Conservation (phyloP, 768 basidiomycete species). For the Kwoniella mangroviensis region DNA sequence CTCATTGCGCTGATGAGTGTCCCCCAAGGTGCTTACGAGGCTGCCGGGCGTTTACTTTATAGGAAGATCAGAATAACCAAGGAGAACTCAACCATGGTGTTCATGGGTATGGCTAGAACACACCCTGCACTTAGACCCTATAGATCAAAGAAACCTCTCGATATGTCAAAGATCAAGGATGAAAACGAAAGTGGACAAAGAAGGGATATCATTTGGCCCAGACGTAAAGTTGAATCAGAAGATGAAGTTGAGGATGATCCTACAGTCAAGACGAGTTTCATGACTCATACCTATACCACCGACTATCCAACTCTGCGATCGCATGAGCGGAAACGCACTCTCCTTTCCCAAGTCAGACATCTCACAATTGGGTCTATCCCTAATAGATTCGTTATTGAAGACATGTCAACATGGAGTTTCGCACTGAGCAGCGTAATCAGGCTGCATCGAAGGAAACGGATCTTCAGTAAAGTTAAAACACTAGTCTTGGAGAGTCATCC, state of each 20-base stretch:
- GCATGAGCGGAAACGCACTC: background rate
- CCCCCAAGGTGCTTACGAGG: background rate
- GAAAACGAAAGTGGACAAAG: background rate
- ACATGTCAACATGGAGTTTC: too few species aligned
- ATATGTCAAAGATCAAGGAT: background rate
- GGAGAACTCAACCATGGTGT: slow-evolving; percentile 4
- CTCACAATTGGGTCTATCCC: background rate
- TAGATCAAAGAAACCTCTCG: too few species aligned
- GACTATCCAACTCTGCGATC: background rate
- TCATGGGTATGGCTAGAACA: background rate
- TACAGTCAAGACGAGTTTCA: too few species aligned
- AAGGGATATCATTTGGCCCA: background rate
- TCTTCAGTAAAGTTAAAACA: too few species aligned
- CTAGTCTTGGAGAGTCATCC: too few species aligned
- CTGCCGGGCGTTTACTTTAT: background rate
- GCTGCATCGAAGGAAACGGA: too few species aligned
- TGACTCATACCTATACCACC: too few species aligned
- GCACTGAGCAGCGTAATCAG: too few species aligned
- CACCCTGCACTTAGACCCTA: background rate
- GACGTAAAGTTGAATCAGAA: background rate
- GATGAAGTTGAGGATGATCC: background rate
- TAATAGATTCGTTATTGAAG: background rate
- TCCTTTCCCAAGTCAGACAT: background rate
- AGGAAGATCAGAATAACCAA: slow-evolving; percentile 5
- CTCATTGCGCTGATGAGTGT: background rate